These are phyloP conservation scores for Termitomyces sp. DNA, from an alignment of 768 basidiomycete species.

Conservation along the genomic window DNA sequence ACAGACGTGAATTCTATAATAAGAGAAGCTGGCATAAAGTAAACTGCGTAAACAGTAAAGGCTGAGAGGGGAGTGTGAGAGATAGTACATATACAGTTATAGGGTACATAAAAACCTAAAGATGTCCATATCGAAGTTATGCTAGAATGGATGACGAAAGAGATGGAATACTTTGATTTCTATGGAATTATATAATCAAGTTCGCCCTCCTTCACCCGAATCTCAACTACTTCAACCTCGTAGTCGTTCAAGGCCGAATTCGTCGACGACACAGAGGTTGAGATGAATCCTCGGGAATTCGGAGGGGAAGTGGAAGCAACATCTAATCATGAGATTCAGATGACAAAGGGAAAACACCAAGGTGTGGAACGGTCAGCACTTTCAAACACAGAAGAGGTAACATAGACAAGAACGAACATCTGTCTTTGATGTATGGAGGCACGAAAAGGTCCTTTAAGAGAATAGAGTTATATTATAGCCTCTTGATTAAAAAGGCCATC, in stretches of 20 bases:
- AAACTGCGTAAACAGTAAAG: not conserved
- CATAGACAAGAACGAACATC: conserved; percentile 57
- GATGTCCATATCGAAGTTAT: not conserved
- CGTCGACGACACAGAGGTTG: conserved; percentile 63
- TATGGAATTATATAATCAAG: conserved; percentile 71
- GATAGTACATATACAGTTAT: not conserved
- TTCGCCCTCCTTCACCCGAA: conserved; percentile 76
- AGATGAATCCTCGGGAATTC: conserved; percentile 58
- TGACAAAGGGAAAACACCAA: conserved; percentile 5
- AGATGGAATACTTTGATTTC: conserved; percentile 4
- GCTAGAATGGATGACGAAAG: not conserved
- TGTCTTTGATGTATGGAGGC: conserved; percentile 84
- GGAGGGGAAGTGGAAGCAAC: conserved; percentile 82
- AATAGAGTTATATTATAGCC: not conserved
- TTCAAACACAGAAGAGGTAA: conserved; percentile 11
- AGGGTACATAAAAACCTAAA: not conserved
- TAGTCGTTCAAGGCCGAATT: conserved; percentile 68
- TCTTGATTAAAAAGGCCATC: not conserved
- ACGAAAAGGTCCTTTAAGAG: conserved; percentile 70
- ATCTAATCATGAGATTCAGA: conserved; percentile 37
- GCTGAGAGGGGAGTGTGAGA: not conserved
- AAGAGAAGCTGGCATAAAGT: not conserved
- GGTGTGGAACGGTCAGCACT: conserved; percentile 16
- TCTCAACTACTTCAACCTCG: conserved; percentile 85
- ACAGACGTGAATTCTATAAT: too few relatives aligned